Conservation (phyloP, 352 stramenopile species). For the Globisporangium radiosum region DNA sequence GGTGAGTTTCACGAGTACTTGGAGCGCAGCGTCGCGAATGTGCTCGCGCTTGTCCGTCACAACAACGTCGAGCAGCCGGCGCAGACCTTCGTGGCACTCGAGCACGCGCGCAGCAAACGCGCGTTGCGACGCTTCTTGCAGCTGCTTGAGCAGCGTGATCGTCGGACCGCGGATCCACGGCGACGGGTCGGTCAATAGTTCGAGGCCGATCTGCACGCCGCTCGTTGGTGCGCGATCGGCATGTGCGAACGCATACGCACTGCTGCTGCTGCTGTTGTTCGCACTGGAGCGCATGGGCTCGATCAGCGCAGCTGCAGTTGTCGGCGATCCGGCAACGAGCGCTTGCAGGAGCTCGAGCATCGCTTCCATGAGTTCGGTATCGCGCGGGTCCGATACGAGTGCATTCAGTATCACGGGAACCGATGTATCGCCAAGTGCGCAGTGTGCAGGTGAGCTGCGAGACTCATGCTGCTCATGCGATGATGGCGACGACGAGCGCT, state of each 20-base stretch:
- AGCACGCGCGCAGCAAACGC: conserved; percentile 43
- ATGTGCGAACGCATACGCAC: neutral
- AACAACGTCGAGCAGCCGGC: conserved; percentile 64
- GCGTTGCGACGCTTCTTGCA: conserved; percentile 49
- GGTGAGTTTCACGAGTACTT: conserved; percentile 63
- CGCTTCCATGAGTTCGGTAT: conserved; percentile 82
- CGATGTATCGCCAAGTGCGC: conserved; percentile 28
- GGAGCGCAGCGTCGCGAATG: conserved; percentile 67
- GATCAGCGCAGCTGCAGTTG: conserved; percentile 34
- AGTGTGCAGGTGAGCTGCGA: conserved; percentile 23
- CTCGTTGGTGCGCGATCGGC: conserved; percentile 15
- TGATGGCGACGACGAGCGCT: too few species aligned
- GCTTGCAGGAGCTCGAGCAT: conserved; percentile 72
- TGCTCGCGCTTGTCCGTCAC: conserved; percentile 71
- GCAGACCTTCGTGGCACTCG: conserved; percentile 61
- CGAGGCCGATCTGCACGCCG: conserved; percentile 56
- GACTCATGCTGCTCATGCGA: too few species aligned
- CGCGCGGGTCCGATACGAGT: conserved; percentile 62
- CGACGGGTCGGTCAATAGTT: conserved; percentile 69
- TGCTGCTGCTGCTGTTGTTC: neutral
- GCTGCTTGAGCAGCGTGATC: conserved; percentile 41
- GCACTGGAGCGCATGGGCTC: conserved; percentile 11
- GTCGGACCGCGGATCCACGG: conserved; percentile 74
- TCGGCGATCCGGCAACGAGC: conserved; percentile 31
- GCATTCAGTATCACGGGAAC: conserved; percentile 53